phyloP scores from a whole-genome alignment of 2,329 filamentous ascomycete genomes.

The Fusarium sp. region DNA sequence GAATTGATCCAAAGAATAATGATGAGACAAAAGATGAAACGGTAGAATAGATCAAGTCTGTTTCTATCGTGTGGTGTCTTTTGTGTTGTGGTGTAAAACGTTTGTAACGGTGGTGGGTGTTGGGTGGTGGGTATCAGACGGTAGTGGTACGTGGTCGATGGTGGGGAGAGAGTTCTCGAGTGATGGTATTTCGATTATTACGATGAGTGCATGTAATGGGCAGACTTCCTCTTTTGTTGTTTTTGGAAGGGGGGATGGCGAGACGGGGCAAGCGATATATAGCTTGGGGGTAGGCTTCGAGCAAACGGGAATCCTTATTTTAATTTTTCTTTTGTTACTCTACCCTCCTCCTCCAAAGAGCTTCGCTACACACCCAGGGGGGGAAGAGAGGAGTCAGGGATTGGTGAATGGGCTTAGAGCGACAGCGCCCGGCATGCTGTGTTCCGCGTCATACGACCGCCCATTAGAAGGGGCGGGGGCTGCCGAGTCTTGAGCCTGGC shows the following conservation, averaged over 20 bases:
- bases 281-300: constrained; percentile 27
- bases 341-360: not conserved
- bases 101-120: not conserved
- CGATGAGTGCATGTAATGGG: constrained; percentile 43
- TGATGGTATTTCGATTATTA: constrained; percentile 41
- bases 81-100: not conserved
- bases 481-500: constrained; percentile 44
- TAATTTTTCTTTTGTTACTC: not conserved
- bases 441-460: constrained; percentile 49
- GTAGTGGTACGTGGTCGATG: constrained; percentile 25
- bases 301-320: not conserved
- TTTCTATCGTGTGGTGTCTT: not conserved
- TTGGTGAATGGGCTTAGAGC: constrained; percentile 36
- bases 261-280: constrained; percentile 52
- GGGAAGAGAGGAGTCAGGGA: constrained; percentile 13
- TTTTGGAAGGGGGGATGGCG: constrained; percentile 36
- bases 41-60: not conserved
- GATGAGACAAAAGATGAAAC: not conserved
- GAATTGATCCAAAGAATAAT: not conserved
- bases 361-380: not conserved
- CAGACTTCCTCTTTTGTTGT: constrained; percentile 33
- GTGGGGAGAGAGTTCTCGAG: constrained; percentile 45
- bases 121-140: constrained; percentile 8
- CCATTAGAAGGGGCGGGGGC: constrained; percentile 46
- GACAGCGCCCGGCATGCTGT: constrained; percentile 48